These are phyloP conservation scores for Saccharomycopsis oosterbeekiorum DNA, from an alignment of 805 yeast genomes.

Conservation along the genomic window DNA sequence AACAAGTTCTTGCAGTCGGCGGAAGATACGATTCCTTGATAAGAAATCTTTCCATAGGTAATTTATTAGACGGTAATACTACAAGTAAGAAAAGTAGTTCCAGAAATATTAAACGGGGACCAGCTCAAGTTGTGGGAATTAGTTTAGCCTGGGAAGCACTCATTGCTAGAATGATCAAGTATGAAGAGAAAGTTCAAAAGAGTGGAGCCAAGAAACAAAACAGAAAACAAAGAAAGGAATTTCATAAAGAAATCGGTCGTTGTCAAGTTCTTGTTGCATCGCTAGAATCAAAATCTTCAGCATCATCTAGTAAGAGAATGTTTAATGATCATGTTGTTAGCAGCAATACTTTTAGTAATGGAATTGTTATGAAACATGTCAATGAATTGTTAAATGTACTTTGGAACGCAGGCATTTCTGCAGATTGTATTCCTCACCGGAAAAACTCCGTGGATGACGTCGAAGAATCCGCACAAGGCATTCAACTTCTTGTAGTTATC, in stretches of 20 bases:
- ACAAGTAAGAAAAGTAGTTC: conserved; percentile 20
- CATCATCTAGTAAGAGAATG: background rate
- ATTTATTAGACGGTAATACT: conserved; percentile 17
- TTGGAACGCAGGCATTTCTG: conserved; percentile 73
- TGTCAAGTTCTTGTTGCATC: conserved; percentile 80
- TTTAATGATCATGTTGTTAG: conserved; percentile 37
- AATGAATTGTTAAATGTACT: conserved; percentile 50
- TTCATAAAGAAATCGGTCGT: conserved; percentile 25
- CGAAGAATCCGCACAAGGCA: conserved; percentile 28
- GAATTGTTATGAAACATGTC: conserved; percentile 22
- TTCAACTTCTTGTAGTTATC: conserved; percentile 59
- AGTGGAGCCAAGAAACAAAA: conserved; percentile 12
- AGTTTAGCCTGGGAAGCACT: conserved; percentile 67
- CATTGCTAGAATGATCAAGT: conserved; percentile 40
- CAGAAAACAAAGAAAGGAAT: background rate
- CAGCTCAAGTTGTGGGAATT: conserved; percentile 68
- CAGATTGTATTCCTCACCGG: conserved; percentile 59
- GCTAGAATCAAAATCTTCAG: conserved; percentile 29
- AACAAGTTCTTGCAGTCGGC: conserved; percentile 67
- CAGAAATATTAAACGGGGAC: background rate
- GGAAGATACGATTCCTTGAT: conserved; percentile 84
- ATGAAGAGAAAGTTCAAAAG: conserved; percentile 31
- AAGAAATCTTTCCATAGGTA: conserved; percentile 40
- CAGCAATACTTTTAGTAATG: conserved; percentile 26
- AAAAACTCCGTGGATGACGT: background rate